Percentiles rank a stretch among this genome's conserved stretches.
phyloP scores from a whole-genome alignment of 225 moss, liverwort and hornwort species.

The Lunularia cruciata region DNA sequence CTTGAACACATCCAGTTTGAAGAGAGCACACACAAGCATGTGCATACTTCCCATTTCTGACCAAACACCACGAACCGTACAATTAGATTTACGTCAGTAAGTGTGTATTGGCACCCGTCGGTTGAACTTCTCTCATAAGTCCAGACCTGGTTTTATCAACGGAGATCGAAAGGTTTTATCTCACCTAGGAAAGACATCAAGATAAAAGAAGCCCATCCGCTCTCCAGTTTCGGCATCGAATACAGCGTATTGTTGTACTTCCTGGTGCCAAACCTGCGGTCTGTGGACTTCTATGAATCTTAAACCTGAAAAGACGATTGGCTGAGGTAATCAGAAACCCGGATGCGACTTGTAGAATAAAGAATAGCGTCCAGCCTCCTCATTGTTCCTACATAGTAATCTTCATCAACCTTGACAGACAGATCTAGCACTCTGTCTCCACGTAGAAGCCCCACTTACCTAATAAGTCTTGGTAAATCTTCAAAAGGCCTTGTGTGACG shows the following conservation, averaged over 20 bases:
- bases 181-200: constrained; percentile 85
- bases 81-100: no score
- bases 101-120: no score
- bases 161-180: neutral
- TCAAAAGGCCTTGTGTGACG: constrained; percentile 85
- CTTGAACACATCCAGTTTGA: constrained; percentile 89
- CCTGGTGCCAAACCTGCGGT: constrained; percentile 79
- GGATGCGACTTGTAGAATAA: neutral
- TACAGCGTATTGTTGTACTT: constrained; percentile 79
- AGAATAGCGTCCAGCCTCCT: neutral
- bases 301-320: constrained; percentile 60
- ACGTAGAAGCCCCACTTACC: constrained; percentile 35
- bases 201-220: constrained; percentile 89
- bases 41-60: constrained; percentile 89
- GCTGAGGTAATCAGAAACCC: neutral
- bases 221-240: constrained; percentile 84
- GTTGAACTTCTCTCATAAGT: no score
- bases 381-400: neutral
- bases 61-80: no score
- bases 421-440: neutral
- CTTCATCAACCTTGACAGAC: neutral
- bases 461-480: constrained; percentile 91
- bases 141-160: no score
- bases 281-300: constrained; percentile 74
- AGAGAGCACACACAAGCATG: constrained; percentile 94